phyloP scores from a whole-genome alignment of 495 filamentous ascomycete species.

The Darksidea phi region DNA sequence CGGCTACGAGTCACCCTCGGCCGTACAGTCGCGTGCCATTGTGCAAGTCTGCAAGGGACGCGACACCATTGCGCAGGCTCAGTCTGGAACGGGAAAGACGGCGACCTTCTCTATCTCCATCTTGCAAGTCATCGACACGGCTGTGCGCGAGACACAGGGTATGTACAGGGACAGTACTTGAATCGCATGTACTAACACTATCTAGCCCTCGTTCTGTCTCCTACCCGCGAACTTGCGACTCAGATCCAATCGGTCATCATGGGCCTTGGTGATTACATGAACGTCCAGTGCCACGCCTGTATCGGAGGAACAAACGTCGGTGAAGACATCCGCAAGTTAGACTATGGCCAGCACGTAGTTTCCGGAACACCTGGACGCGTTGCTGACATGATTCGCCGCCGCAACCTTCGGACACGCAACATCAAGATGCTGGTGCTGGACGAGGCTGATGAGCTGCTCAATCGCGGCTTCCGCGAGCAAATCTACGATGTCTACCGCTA shows the following conservation, averaged over 20 bases:
- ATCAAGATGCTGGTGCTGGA: constrained; percentile 99
- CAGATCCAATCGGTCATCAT: constrained; percentile 98
- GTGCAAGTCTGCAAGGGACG: constrained; percentile 98
- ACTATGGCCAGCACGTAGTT: constrained; percentile 95
- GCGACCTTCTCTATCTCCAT: constrained; percentile 98
- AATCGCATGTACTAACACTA: constrained; percentile 23
- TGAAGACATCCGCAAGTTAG: constrained; percentile 94
- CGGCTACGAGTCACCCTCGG: constrained; percentile 95
- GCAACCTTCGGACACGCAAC: constrained; percentile 84
- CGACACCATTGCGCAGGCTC: constrained; percentile 98
- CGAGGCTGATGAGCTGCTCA: constrained; percentile 86
- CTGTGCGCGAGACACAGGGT: constrained; percentile 79
- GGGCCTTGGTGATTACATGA: constrained; percentile 99
- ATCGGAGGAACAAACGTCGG: constrained; percentile 98
- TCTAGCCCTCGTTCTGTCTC: constrained; percentile 86
- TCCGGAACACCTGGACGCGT: constrained; percentile 95
- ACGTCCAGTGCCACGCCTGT: constrained; percentile 97
- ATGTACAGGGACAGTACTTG: constrained; percentile 26
- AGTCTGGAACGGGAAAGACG: constrained; percentile 98
- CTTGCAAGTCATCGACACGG: constrained; percentile 70
- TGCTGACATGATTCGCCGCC: constrained; percentile 97
- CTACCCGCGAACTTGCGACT: constrained; percentile 94
- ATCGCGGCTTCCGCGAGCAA: constrained; percentile 96
- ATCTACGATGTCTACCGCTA: constrained; percentile 99
- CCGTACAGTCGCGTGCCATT: constrained; percentile 95